phyloP scores from a whole-genome alignment of 306 rosid genomes.

The Ochetophila trinervis region DNA sequence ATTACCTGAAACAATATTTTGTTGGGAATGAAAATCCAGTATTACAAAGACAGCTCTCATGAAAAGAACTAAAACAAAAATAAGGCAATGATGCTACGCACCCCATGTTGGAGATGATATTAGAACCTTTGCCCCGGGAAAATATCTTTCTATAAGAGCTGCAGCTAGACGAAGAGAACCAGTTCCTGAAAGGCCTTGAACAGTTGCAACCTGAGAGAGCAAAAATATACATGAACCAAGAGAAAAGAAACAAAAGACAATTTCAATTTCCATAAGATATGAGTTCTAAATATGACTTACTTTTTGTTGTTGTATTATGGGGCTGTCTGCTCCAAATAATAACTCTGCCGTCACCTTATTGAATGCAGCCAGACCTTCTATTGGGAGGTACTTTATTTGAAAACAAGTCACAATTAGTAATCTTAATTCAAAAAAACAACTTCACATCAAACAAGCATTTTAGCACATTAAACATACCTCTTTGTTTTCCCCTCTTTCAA shows the following conservation, averaged over 20 bases:
- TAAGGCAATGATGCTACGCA: slow-evolving; percentile 30
- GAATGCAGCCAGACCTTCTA: slow-evolving; percentile 97
- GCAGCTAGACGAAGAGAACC: slow-evolving; percentile 92
- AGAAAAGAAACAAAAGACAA: neutral
- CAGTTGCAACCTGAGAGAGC: slow-evolving; percentile 77
- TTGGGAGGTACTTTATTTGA: slow-evolving; percentile 75
- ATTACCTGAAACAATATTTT: slow-evolving; percentile 56
- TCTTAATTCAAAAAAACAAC: slow-evolving; percentile 12
- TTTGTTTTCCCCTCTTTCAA: slow-evolving; percentile 86
- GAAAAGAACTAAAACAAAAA: slow-evolving; percentile 5
- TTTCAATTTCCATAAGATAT: neutral
- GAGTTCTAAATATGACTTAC: slow-evolving; percentile 33
- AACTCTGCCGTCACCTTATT: slow-evolving; percentile 88
- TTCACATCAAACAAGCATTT: slow-evolving; percentile 19
- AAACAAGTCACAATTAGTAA: slow-evolving; percentile 27
- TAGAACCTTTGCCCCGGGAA: slow-evolving; percentile 81
- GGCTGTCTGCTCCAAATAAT: slow-evolving; percentile 84
- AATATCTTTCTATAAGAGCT: slow-evolving; percentile 83
- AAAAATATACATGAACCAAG: neutral
- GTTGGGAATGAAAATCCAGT: slow-evolving; percentile 8
- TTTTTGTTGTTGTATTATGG: slow-evolving; percentile 65
- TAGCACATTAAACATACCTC: slow-evolving; percentile 53
- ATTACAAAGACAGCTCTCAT: slow-evolving; percentile 17
- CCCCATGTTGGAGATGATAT: slow-evolving; percentile 99
- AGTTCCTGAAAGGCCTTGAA: slow-evolving; percentile 98